Evolutionary conservation across 208 protist genomes (phyloP), one percentile per base, ranked within the genome.

Genomic region (Trypanosoma theileri): DNA sequence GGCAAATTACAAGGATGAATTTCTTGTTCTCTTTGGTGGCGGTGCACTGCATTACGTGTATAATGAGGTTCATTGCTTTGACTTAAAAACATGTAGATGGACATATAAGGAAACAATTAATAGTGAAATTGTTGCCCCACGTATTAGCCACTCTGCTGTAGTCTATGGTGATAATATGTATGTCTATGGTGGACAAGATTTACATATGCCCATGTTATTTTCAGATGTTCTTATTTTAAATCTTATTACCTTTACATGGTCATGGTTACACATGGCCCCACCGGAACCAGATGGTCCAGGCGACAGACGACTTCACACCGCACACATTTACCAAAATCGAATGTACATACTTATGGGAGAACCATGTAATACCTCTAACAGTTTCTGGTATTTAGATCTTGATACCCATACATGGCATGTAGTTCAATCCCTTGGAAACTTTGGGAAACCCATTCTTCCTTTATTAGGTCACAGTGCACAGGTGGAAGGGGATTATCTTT

Each of bases 331-430:
- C 53, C 54, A 59, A 8, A 73, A 84, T 65, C 68, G 71, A 57
- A 96, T 96, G 91, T 96, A 93, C 52, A 83, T 94, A 9, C 22
- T 93, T 22, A 82, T 94, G 77, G 91, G 91, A 14, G 63, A 82
- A 26, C 60, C 75, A 13, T 65, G 54, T 28, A 31, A 58, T 55
- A 68, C 51, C 8, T 55, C 62, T 14, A 76, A 58, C 11, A 51
- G 59, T 19, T 68, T 89, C 31, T 95, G 85, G 86, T 89, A 86
- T 57, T 66, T 93, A 9, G 85, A 95, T 55, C 68, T 95, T 21
- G 0, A 54, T 40, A 74, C 66, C 7, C 54, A 79, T 19, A 52
- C 65, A 26, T 93, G 90, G 87, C 77, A 85, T 56, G 53, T 60
- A 17, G 79, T 93, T n/a, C n/a, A 52, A 11, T 78, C 61, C 19